phyloP scores from a whole-genome alignment of 495 filamentous ascomycete genomes.

The Geopyxis carbonaria region DNA sequence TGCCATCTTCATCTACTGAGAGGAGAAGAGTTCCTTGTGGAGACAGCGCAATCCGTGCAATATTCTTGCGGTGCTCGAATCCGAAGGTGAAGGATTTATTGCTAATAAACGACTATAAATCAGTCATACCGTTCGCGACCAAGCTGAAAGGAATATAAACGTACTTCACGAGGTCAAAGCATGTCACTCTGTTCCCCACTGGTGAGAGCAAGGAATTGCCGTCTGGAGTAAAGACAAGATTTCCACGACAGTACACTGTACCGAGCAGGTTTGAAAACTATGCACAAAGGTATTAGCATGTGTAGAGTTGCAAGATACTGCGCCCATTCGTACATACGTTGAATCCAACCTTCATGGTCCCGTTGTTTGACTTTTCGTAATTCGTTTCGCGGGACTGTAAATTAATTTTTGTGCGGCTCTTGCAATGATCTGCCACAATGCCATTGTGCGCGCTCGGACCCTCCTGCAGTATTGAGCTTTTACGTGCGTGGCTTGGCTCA shows the following conservation, averaged over 20 bases:
- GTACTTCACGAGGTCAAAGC: constrained; percentile 92
- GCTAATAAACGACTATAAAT: constrained; percentile 30
- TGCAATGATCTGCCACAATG: not conserved
- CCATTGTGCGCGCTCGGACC: too few relatives aligned
- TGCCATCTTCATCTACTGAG: constrained; percentile 85
- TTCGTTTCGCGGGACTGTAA: not conserved
- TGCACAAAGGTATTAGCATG: not conserved
- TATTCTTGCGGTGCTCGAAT: constrained; percentile 85
- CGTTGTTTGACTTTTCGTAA: not conserved
- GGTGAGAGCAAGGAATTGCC: constrained; percentile 91
- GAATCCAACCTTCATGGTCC: constrained; percentile 24
- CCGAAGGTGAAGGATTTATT: constrained; percentile 93
- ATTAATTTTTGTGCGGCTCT: constrained; percentile 4
- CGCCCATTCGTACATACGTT: constrained; percentile 12
- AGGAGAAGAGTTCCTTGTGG: constrained; percentile 81
- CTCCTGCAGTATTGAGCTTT: too few relatives aligned
- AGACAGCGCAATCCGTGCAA: constrained; percentile 68
- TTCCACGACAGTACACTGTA: constrained; percentile 93
- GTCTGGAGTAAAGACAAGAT: constrained; percentile 91
- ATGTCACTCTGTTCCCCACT: constrained; percentile 85
- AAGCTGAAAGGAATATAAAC: constrained; percentile 17
- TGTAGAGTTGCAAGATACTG: not conserved
- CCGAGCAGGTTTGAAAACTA: constrained; percentile 38
- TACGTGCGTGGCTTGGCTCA: too few relatives aligned
- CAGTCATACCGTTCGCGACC: constrained; percentile 1